Conservation (phyloP, 192 early-diverging fungal species). For the Podila horticola region DNA sequence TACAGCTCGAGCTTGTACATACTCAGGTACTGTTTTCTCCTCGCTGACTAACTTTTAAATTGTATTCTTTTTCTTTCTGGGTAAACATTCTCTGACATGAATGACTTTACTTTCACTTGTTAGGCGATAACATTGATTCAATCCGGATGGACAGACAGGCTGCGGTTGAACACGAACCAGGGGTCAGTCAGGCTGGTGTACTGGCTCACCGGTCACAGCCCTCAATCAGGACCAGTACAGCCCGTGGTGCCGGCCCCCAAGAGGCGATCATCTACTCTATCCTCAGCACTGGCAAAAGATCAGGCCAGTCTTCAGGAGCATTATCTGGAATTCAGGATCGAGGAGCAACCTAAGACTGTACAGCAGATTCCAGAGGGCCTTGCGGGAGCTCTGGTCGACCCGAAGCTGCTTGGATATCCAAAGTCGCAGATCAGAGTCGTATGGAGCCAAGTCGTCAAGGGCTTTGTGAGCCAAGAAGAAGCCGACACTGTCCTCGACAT, state of each 20-base stretch:
- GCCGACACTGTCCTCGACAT: slow-evolving; percentile 17
- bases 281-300: slow-evolving; percentile 1
- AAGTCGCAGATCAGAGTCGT: slow-evolving; percentile 54
- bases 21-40: slow-evolving; percentile 59
- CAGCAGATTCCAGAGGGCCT: slow-evolving; percentile 35
- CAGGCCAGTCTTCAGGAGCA: slow-evolving; percentile 28
- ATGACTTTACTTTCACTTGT: neutral
- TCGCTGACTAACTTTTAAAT: neutral
- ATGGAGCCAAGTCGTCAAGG: slow-evolving; percentile 52
- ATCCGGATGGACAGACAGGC: slow-evolving; percentile 57
- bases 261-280: slow-evolving; percentile 19
- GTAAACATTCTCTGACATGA: neutral
- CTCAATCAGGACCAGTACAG: slow-evolving; percentile 9
- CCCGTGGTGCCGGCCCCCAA: slow-evolving; percentile 14
- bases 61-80: no score
- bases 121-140: slow-evolving; percentile 38
- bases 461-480: slow-evolving; percentile 18
- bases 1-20: slow-evolving; percentile 76
- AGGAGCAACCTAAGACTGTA: slow-evolving; percentile 14
- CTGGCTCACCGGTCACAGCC: slow-evolving; percentile 44
- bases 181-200: slow-evolving; percentile 51
- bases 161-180: slow-evolving; percentile 45
- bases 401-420: slow-evolving; percentile 59
- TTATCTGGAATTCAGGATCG: slow-evolving; percentile 44
- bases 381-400: slow-evolving; percentile 44